A percentile compares a stretch with the other conserved stretches of the same genome.
Conservation (phyloP, 257 asterid genomes). For the Rubia yunnanensis region DNA sequence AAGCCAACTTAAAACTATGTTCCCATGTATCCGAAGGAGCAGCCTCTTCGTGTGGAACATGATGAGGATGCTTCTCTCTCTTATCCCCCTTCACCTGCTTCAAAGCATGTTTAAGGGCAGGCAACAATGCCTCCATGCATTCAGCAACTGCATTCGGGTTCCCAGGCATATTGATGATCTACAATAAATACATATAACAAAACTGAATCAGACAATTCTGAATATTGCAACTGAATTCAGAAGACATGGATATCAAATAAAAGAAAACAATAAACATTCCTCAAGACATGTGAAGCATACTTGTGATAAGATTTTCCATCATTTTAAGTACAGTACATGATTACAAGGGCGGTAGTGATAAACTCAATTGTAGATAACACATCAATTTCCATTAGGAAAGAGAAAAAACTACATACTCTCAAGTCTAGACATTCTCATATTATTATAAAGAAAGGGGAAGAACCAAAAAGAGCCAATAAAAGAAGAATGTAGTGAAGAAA, state of each 20-base stretch:
- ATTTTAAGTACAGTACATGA: no score
- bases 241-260: not conserved
- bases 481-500: no score
- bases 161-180: constrained; percentile 99
- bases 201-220: not conserved
- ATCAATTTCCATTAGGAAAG: not conserved
- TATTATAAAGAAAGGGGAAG: no score
- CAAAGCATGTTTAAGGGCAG: constrained; percentile 90
- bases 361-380: no score
- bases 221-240: not conserved
- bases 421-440: no score
- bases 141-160: constrained; percentile 95
- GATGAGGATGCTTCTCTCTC: constrained; percentile 42
- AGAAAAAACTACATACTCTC: not conserved
- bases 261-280: not conserved
- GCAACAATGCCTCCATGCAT: constrained; percentile 85
- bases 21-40: constrained; percentile 36
- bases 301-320: no score
- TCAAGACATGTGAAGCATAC: not conserved
- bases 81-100: constrained; percentile 58
- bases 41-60: constrained; percentile 36
- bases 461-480: no score
- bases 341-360: no score
- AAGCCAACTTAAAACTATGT: constrained; percentile 27
- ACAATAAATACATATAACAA: constrained; percentile 1